A percentile compares a stretch with the other conserved stretches of the same genome.
Evolutionary conservation across 2,329 filamentous ascomycete genomes (phyloP).

Genomic region (Paracamarosporium sp.): DNA sequence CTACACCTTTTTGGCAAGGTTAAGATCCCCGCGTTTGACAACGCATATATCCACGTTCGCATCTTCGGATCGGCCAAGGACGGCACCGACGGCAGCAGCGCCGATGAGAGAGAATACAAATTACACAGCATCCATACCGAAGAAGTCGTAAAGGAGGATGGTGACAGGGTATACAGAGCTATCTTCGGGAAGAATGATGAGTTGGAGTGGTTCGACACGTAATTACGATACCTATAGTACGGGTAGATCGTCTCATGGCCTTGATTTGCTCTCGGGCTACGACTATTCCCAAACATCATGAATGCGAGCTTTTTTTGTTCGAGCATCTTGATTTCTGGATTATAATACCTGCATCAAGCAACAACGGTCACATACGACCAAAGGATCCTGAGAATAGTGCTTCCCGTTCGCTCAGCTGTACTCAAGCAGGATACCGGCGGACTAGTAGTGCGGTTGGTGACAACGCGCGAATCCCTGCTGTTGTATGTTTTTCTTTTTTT

Average conservation of each 20-base stretch:
- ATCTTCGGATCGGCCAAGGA: constrained; percentile 41
- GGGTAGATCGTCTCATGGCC: neutral
- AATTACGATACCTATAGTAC: constrained; percentile 12
- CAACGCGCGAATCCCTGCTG: too few relatives aligned
- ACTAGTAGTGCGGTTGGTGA: too few relatives aligned
- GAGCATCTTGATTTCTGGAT: too few relatives aligned
- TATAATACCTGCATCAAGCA: too few relatives aligned
- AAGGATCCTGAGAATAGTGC: too few relatives aligned
- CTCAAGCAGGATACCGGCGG: too few relatives aligned
- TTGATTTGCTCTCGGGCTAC: neutral
- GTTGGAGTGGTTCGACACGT: constrained; percentile 46
- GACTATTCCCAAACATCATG: neutral
- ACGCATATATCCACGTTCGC: constrained; percentile 40
- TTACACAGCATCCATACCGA: constrained; percentile 45
- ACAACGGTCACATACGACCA: too few relatives aligned
- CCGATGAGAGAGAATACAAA: constrained; percentile 39
- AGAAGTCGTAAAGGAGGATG: constrained; percentile 37
- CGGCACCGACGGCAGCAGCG: constrained; percentile 38
- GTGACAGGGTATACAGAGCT: constrained; percentile 37
- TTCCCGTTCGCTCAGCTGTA: too few relatives aligned
- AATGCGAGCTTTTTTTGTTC: neutral
- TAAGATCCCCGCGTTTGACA: constrained; percentile 26
- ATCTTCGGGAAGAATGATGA: constrained; percentile 38
- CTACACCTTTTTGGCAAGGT: constrained; percentile 42
- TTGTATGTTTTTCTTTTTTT: too few relatives aligned